Evolutionary conservation across 106 monocot genomes (phyloP), one percentile per base, ranked within the genome.

Genomic region (Dioscorea zingiberensis): DNA sequence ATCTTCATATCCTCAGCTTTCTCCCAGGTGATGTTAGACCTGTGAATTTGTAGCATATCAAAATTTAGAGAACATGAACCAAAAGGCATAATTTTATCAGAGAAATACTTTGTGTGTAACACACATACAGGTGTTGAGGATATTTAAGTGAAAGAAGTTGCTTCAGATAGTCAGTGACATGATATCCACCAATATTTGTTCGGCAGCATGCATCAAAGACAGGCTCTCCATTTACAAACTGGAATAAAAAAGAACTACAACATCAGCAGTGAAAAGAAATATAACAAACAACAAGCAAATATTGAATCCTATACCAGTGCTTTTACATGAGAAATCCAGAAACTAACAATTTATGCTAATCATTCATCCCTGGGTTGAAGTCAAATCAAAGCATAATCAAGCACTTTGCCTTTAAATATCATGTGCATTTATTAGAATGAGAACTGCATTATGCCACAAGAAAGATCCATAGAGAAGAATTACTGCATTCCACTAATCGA

Each of bases 91-190:
- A 55, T 53, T 16, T 17, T 15, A 47, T 4, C 44, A 21, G 28
- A 27, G 17, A 30, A 32, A 28, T 2, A 62, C 3, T 45, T 63
- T 3, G 21, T 30, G 18, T 15, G 15, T 4, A 18, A 51, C 4
- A 15, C 13, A 61, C 84, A 65, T 81, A 97, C 91, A 59, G 51
- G 68, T 97, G 97, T 69, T 85, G 69, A 15, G 97, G 97, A 69
- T 97, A 92, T 71, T 88, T 97, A 5, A 97, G 88, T 23, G 92
- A 88, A 72, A 92, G 91, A 77, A 97, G 77, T 71, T 97, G 88
- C 83, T 88, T 97, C 74, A 97, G 63, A 85, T 88, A 92, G 45
- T 97, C 84, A 54, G 97, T 97, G 13, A 88, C 64, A 69, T 92
- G 82, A 81, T 79, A 86, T 59, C 97, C 97, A 64, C 97, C 97